Base-by-base conservation (phyloP, 1,284 basidiomycete species). In the Pseudozyma hubeiensis region DNA sequence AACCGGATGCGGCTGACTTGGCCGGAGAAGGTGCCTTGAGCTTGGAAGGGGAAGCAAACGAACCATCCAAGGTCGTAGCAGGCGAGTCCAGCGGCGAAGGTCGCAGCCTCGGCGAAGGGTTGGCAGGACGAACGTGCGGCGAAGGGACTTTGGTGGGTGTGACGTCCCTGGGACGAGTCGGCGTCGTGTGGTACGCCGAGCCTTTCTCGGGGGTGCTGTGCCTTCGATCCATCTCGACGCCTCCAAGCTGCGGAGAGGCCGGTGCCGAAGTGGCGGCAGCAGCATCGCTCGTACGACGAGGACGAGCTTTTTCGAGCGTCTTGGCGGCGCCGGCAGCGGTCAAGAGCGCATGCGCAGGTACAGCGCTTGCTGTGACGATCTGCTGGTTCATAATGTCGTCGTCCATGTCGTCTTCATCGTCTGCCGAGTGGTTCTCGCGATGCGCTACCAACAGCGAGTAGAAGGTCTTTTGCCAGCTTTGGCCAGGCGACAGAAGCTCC, bases 391-490 rank as follows among this genome's bases (percentile, higher is more conserved):
- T 52, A 35, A 69, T 54, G 31, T 67, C 67, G 11, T 70, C 71
- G 14, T 80, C 74, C 60, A 75, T 69, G 40, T 80, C 81, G 1
- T 81, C 81, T 19, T 84, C 81, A 34, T 82, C 82, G 43, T 82
- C 82, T 6, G 74, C 75, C 53, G 69, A 74, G 53, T 84, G 80
- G 48, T 81, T 80, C 53, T 83, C 82, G 24, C 80, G 81, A 48
- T 84, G 81, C 16, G 75, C 71, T 7, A 77, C 72, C n/a, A 84
- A 63, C 10, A 84, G 72, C 37, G 77, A 74, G 67, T 84, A 84
- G 63, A 84, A 84, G 4, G 80, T 82, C 78, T 84, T 84, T 54
- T 80, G 82, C 82, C 81, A 83, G 64, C 79, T 84, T 0, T 65
- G 65, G 2, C 75, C 80, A 8, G 75, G 68, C 7, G 75, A 45